Percentiles rank a stretch among this genome's conserved stretches.
Evolutionary conservation across 2,329 filamentous ascomycete species (phyloP).

Genomic region (Fusarium protoensiforme): DNA sequence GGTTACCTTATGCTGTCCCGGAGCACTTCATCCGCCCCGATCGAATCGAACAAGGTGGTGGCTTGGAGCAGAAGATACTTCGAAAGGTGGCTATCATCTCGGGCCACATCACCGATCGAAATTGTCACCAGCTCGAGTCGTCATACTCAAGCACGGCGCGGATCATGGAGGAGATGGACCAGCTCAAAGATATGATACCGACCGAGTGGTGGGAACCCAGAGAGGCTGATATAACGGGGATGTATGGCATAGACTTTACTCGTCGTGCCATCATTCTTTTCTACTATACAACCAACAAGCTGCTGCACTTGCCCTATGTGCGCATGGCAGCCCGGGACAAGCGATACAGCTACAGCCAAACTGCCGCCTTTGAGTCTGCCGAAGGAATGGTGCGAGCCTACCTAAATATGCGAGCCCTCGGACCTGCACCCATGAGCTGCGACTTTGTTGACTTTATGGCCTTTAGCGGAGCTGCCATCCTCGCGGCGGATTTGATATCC

Average conservation of each 20-base stretch:
- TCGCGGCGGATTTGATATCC: slow-evolving; percentile 55
- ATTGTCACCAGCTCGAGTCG: not conserved
- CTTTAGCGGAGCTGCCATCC: slow-evolving; percentile 57
- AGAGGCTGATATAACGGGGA: not conserved
- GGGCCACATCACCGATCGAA: slow-evolving; percentile 19
- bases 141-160: not conserved
- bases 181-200: slow-evolving; percentile 49
- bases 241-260: slow-evolving; percentile 13
- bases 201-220: slow-evolving; percentile 8
- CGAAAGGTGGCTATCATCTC: slow-evolving; percentile 8
- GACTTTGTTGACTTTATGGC: slow-evolving; percentile 60
- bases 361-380: slow-evolving; percentile 53
- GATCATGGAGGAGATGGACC: slow-evolving; percentile 47
- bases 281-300: slow-evolving; percentile 50
- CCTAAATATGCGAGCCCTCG: slow-evolving; percentile 35
- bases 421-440: slow-evolving; percentile 44
- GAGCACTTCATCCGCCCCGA: not conserved
- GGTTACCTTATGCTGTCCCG: slow-evolving; percentile 13
- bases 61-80: slow-evolving; percentile 24
- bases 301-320: slow-evolving; percentile 60
- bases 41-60: not conserved
- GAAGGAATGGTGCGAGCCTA: slow-evolving; percentile 54
- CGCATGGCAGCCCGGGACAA: slow-evolving; percentile 50
- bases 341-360: slow-evolving; percentile 52
- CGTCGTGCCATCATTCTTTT: slow-evolving; percentile 51